Evolutionary conservation across 495 filamentous ascomycete genomes (phyloP), one percentile per base, ranked within the genome.

Genomic region (Talaromyces adpressus): DNA sequence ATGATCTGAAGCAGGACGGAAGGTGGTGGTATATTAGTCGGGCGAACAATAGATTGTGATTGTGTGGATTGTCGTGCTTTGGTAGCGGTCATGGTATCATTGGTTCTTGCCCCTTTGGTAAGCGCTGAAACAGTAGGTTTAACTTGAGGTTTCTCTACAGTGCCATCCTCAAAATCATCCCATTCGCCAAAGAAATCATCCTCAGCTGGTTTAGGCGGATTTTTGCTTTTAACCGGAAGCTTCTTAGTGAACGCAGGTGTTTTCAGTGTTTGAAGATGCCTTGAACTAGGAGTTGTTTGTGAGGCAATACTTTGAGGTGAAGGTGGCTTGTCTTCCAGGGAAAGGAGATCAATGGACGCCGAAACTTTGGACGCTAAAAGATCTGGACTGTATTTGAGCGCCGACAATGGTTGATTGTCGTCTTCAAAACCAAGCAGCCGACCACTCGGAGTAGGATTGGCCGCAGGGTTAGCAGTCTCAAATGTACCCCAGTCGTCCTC

Each of bases 11-110:
- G 80, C 5, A 98, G 77, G 54, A 94, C 78, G 16, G 89, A 89
- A 7, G 95, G 95, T 2, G 94, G 92, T 20, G 94, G 93, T 4
- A 97, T 85, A 72, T 96, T 96, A 8, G 88, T 91, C 61, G 92
- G 92, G 6, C 91, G 90, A 36, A 81, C 69, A 57, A 77, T 65
- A 18, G 66, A 59, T 62, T 70, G n/a, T 59, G 62, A 41, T 64
- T 66, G 16, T 29, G 39, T 51, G 65, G 25, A 29, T 18, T 49
- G 34, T 16, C 34, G 27, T 14, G 53, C 12, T 57, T 52, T 14
- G 20, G 23, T 57, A 23, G 49, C 39, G 14, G 29, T 12, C 4
- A 12, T 58, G 22, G 52, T 27, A 29, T 27, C 18, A 14, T 23
- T 45, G 4, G 27, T 18, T 20, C 39, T 57, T 4, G 9, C 5